Evolutionary conservation across 148 eudicot species (phyloP).

Genomic region (Rhododendron molle): DNA sequence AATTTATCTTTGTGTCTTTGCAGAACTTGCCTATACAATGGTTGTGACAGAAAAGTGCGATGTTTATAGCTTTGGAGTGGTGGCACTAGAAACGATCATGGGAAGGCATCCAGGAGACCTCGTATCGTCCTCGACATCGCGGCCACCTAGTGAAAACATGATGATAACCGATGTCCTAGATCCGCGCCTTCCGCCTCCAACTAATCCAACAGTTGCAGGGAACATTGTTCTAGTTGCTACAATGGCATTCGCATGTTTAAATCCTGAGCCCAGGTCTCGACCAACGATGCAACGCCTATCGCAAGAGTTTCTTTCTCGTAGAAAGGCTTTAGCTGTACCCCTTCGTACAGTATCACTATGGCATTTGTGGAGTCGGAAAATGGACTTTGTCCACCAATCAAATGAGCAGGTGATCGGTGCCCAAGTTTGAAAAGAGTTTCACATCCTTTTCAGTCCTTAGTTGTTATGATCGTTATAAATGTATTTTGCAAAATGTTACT

Average conservation of each 20-base stretch:
- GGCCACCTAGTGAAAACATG: neutral
- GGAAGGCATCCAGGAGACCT: constrained; percentile 8
- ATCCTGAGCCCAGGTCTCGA: neutral
- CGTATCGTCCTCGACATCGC: too few relatives aligned
- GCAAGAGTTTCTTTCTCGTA: neutral
- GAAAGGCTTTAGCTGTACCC: neutral
- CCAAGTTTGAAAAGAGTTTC: too few relatives aligned
- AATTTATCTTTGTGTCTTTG: too few relatives aligned
- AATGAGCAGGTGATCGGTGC: neutral
- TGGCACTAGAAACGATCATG: neutral
- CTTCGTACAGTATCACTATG: neutral
- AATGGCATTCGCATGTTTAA: neutral
- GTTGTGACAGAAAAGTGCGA: neutral
- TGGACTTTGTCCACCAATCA: neutral
- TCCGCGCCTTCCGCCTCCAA: too few relatives aligned
- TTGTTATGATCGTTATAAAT: neutral
- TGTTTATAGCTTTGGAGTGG: constrained; percentile 14
- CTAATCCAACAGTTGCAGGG: too few relatives aligned
- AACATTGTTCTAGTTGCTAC: neutral
- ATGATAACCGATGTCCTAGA: neutral
- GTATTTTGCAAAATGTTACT: too few relatives aligned
- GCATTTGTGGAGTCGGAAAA: neutral
- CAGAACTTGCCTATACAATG: neutral
- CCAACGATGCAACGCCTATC: constrained; percentile 4
- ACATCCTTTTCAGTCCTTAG: too few relatives aligned